Conservation (phyloP, 805 yeast species). For the Monosporozyma siamensis region DNA sequence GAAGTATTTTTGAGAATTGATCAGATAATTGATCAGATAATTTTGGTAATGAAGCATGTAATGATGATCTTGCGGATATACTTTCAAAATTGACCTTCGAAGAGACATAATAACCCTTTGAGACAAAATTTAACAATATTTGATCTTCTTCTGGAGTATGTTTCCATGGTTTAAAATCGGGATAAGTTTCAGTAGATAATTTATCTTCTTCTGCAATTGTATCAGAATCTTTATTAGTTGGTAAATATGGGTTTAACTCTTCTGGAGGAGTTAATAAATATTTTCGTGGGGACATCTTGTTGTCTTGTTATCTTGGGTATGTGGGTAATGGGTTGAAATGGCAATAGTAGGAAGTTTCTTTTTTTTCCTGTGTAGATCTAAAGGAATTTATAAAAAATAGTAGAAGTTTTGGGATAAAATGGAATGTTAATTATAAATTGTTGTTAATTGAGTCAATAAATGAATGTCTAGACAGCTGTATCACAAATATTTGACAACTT, state of each 20-base stretch:
- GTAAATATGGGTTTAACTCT: slow-evolving; percentile 24
- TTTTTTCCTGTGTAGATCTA: too few species aligned
- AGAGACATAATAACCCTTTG: slow-evolving; percentile 28
- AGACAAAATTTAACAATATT: slow-evolving; percentile 24
- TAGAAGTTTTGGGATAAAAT: neutral
- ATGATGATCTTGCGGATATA: slow-evolving; percentile 30
- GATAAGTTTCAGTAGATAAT: slow-evolving; percentile 11
- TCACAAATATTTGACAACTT: too few species aligned
- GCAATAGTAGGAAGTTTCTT: neutral
- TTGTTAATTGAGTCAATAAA: too few species aligned
- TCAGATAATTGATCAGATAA: slow-evolving; percentile 23
- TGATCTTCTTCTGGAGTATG: slow-evolving; percentile 27
- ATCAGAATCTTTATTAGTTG: neutral
- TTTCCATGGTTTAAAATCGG: slow-evolving; percentile 31
- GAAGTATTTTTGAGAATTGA: slow-evolving; percentile 23
- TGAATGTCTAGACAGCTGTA: too few species aligned
- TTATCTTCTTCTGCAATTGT: slow-evolving; percentile 1
- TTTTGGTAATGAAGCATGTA: slow-evolving; percentile 27
- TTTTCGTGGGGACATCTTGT: slow-evolving; percentile 17
- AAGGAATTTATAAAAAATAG: neutral
- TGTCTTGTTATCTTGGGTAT: neutral
- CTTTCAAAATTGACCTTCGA: slow-evolving; percentile 30
- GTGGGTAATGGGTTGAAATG: neutral
- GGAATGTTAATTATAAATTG: neutral
- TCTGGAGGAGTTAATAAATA: slow-evolving; percentile 28